Evolutionary conservation across 2,329 filamentous ascomycete species (phyloP).

Genomic region (Venturia asperata): DNA sequence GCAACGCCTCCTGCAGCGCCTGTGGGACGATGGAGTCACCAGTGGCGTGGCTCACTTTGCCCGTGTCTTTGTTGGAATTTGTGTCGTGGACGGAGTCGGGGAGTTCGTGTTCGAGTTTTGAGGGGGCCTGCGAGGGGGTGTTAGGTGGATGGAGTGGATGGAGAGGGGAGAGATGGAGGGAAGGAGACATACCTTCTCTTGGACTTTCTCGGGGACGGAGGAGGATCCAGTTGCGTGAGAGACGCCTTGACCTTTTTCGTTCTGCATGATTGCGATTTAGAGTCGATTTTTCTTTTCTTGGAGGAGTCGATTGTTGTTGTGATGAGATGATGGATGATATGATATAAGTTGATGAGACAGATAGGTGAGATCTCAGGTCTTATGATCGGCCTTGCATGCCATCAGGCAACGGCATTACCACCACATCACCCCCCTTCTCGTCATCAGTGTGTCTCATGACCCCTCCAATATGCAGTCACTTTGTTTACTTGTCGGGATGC

Average conservation of each 20-base stretch:
- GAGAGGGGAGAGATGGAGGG: not conserved
- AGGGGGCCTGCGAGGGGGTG: slow-evolving; percentile 24
- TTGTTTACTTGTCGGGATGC: not conserved
- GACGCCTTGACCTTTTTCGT: slow-evolving; percentile 35
- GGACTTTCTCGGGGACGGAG: slow-evolving; percentile 34
- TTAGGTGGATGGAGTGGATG: not conserved
- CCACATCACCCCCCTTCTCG: not conserved
- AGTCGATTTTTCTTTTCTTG: not conserved
- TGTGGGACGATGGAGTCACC: slow-evolving; percentile 36
- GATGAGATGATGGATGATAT: not conserved
- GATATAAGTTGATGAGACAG: too few relatives aligned
- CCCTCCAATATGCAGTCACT: not conserved
- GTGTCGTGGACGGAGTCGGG: slow-evolving; percentile 26
- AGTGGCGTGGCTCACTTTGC: slow-evolving; percentile 36
- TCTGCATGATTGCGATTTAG: slow-evolving; percentile 23
- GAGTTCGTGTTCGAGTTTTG: slow-evolving; percentile 35
- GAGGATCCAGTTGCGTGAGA: slow-evolving; percentile 36
- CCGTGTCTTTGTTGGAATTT: slow-evolving; percentile 21
- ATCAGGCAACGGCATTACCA: not conserved
- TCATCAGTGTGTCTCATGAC: not conserved
- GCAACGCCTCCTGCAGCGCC: slow-evolving; percentile 38
- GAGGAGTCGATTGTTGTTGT: not conserved
- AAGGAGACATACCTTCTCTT: slow-evolving; percentile 25
- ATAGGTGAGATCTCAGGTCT: too few relatives aligned
- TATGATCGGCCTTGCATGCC: not conserved